These are phyloP conservation scores for Arthonia radiata DNA, from an alignment of 495 filamentous ascomycete species.

Conservation along the genomic window DNA sequence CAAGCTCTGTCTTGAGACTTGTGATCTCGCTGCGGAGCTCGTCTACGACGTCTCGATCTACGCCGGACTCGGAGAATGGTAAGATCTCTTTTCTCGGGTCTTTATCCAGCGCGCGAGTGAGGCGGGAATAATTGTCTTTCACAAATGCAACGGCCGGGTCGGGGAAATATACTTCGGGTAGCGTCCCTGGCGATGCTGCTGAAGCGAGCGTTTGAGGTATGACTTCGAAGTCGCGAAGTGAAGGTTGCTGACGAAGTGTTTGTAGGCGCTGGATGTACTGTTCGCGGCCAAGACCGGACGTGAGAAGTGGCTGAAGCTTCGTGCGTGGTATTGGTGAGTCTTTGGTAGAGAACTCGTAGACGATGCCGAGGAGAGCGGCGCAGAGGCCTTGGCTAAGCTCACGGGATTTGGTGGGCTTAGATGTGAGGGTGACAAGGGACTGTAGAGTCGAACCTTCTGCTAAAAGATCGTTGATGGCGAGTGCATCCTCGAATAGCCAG, in stretches of 20 bases:
- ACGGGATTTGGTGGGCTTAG: conserved; percentile 29
- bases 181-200: conserved; percentile 23
- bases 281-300: conserved; percentile 58
- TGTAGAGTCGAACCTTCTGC: conserved; percentile 86
- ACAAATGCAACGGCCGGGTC: conserved; percentile 76
- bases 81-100: conserved; percentile 64
- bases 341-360: conserved; percentile 95
- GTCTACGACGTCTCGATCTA: conserved; percentile 32
- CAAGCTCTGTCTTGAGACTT: too few species aligned
- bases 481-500: conserved; percentile 81
- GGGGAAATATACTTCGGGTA: conserved; percentile 74
- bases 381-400: conserved; percentile 60
- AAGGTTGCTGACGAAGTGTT: conserved; percentile 50
- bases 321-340: conserved; percentile 75
- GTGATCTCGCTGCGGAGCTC: conserved; percentile 49
- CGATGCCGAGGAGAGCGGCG: conserved; percentile 58
- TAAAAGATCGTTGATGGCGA: conserved; percentile 81
- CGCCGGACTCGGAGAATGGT: conserved; percentile 17
- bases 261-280: conserved; percentile 71
- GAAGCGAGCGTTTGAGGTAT: conserved; percentile 39
- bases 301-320: conserved; percentile 58
- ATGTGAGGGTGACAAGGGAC: conserved; percentile 51
- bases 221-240: conserved; percentile 80
- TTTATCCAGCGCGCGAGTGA: conserved; percentile 70
- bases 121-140: conserved; percentile 79